Conservation (phyloP, 306 rosid genomes). For the Prunus campanulata region DNA sequence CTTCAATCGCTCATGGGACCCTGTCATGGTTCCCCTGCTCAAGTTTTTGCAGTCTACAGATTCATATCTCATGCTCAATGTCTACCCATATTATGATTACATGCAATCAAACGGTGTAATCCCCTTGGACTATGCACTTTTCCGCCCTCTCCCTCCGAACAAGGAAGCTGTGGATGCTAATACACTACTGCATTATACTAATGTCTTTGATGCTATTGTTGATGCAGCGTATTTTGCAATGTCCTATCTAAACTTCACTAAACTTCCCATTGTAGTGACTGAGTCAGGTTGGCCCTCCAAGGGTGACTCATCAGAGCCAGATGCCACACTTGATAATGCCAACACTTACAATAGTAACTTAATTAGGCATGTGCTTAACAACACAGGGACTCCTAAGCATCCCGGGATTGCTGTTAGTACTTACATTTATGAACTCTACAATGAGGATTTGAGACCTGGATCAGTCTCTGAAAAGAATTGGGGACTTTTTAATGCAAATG, state of each 20-base stretch:
- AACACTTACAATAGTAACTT: constrained; percentile 93
- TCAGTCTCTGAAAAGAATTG: constrained; percentile 78
- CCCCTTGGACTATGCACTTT: constrained; percentile 90
- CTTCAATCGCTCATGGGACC: constrained; percentile 89
- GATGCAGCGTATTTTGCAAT: constrained; percentile 94
- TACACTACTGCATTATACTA: constrained; percentile 88
- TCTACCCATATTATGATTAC: constrained; percentile 91
- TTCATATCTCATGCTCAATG: constrained; percentile 83
- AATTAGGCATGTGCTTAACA: constrained; percentile 80
- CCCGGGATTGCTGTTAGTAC: constrained; percentile 89
- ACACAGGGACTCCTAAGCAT: constrained; percentile 91
- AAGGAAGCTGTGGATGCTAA: constrained; percentile 93
- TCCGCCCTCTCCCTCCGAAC: constrained; percentile 93
- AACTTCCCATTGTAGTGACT: constrained; percentile 71
- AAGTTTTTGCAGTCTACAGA: constrained; percentile 77
- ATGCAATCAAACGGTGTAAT: constrained; percentile 73
- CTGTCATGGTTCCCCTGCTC: constrained; percentile 80
- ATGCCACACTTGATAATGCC: constrained; percentile 77
- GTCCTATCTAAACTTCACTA: constrained; percentile 77
- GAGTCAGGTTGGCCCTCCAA: constrained; percentile 97
- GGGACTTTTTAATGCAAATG: constrained; percentile 76
- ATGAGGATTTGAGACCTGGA: constrained; percentile 84
- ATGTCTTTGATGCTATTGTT: constrained; percentile 88
- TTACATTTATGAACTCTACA: constrained; percentile 85
- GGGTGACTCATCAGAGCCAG: constrained; percentile 73